Evolutionary conservation across 129 eudicot species (phyloP), one percentile per base, ranked within the genome.

Genomic region (Oenanthe sinensis): DNA sequence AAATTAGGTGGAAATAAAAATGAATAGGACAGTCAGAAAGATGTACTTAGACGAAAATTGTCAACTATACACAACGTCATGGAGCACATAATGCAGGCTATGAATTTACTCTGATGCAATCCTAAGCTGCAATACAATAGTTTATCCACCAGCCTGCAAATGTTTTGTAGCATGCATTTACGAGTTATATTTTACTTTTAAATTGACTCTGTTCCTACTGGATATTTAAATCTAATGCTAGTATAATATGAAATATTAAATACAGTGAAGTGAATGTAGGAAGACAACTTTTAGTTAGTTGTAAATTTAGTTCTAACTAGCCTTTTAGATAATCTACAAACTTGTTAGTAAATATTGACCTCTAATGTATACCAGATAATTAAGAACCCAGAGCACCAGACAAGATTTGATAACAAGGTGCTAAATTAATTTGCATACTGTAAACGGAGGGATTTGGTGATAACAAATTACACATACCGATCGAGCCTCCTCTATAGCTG

Each of bases 401-500:
- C 12, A 52, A 48, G 36, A 43, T 71, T 50, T 14, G n/a, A 30
- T 6, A 60, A 45, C n/a, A 75, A 58, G 20, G 37, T 15, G 65
- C 67, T 37, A 30, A 73, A 67, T 43, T 54, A 30, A 36, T 36
- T 68, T 55, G 48, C n/a, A n/a, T n/a, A n/a, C n/a, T n/a, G n/a
- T n/a, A n/a, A n/a, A n/a, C n/a, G n/a, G n/a, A 33, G 36, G 36
- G 36, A 33, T 33, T 33, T 33, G 36, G 36, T 33, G 36, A 33
- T 33, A 33, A 33, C 36, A 33, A 33, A 33, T 33, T 33, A 33
- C 36, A 33, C 87, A 26, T 91, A 92, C 99, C 92, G 50, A 78
- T 80, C 87, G 87, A 72, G 99, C 99, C 88, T 95, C 99, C 86
- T 92, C 97, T 81, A 95, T 83, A 30, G 99, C 94, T 26, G 90